Conservation (phyloP, 495 filamentous ascomycete species). For the Rhizodiscina lignyota region DNA sequence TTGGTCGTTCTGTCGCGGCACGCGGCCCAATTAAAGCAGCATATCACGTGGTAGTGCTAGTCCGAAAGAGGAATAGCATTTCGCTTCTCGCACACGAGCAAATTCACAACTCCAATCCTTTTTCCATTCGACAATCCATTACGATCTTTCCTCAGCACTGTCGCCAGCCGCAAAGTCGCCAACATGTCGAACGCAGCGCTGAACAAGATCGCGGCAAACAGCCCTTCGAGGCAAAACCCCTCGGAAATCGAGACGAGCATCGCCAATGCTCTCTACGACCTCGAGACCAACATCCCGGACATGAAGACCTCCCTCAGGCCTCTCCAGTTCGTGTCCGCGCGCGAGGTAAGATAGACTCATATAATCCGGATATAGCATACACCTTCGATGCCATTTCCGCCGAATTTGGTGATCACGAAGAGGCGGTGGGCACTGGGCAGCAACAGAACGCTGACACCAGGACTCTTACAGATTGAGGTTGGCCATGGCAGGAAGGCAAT, state of each 20-base stretch:
- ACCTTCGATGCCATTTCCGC: conserved; percentile 4
- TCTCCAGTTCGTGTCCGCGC: conserved; percentile 91
- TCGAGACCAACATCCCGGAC: conserved; percentile 95
- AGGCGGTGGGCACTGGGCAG: conserved; percentile 35
- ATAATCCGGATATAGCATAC: conserved; percentile 6
- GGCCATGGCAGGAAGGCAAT: conserved; percentile 99
- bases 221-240: conserved; percentile 80
- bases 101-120: too few relatives aligned
- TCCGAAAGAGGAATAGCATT: too few relatives aligned
- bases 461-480: conserved; percentile 76
- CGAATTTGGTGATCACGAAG: conserved; percentile 26
- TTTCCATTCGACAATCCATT: too few relatives aligned
- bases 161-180: too few relatives aligned
- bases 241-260: conserved; percentile 91
- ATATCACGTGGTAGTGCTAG: too few relatives aligned
- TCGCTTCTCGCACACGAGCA: too few relatives aligned
- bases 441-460: conserved; percentile 57
- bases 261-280: conserved; percentile 86
- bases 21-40: too few relatives aligned
- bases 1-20: too few relatives aligned
- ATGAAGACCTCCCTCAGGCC: conserved; percentile 85
- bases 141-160: too few relatives aligned
- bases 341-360: conserved; percentile 66
- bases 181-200: conserved; percentile 44
- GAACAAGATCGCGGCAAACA: conserved; percentile 97